Percentiles rank a stretch among this genome's conserved stretches.
Conservation (phyloP, 2,329 filamentous ascomycete genomes). For the Colletotrichum tabaci region DNA sequence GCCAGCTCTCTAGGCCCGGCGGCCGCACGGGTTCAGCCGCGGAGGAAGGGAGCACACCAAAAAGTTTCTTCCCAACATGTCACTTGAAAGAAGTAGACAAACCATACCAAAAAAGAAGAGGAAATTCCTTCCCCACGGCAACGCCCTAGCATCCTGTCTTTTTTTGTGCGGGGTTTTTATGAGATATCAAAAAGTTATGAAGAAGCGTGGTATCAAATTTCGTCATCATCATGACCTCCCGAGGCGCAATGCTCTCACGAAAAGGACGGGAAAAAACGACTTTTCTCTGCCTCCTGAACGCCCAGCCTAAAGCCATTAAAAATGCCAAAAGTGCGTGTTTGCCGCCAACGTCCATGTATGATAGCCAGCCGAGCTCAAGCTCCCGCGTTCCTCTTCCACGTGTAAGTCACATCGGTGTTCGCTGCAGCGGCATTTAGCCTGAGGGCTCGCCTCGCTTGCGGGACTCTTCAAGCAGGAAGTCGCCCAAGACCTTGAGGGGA, state of each 20-base stretch:
- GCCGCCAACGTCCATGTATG: not conserved
- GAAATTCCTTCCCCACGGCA: slow-evolving; percentile 24
- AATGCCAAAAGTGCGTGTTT: not conserved
- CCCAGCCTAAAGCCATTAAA: slow-evolving; percentile 25
- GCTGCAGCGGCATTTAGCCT: not conserved
- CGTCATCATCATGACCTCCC: slow-evolving; percentile 7
- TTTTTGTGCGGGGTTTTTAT: not conserved
- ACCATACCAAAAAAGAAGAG: slow-evolving; percentile 17
- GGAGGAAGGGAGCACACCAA: slow-evolving; percentile 23
- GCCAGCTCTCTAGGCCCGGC: slow-evolving; percentile 48
- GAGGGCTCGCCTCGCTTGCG: slow-evolving; percentile 22
- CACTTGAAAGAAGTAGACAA: slow-evolving; percentile 38
- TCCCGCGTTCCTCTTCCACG: slow-evolving; percentile 6
- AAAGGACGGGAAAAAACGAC: slow-evolving; percentile 7
- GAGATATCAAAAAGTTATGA: slow-evolving; percentile 32
- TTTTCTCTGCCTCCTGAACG: slow-evolving; percentile 36
- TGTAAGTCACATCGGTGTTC: not conserved
- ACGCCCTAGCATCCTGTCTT: not conserved
- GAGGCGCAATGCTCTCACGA: not conserved
- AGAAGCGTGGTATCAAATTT: slow-evolving; percentile 30
- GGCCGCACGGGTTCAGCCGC: slow-evolving; percentile 31
- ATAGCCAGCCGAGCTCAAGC: not conserved
- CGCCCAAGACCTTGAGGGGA: slow-evolving; percentile 78
- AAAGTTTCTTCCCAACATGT: slow-evolving; percentile 27
- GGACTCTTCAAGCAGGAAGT: slow-evolving; percentile 79